Percentiles rank a stretch among this genome's conserved stretches.
These are phyloP conservation scores for Epichloe hybrida DNA, from an alignment of 2,329 filamentous ascomycete species.

Conservation along the genomic window DNA sequence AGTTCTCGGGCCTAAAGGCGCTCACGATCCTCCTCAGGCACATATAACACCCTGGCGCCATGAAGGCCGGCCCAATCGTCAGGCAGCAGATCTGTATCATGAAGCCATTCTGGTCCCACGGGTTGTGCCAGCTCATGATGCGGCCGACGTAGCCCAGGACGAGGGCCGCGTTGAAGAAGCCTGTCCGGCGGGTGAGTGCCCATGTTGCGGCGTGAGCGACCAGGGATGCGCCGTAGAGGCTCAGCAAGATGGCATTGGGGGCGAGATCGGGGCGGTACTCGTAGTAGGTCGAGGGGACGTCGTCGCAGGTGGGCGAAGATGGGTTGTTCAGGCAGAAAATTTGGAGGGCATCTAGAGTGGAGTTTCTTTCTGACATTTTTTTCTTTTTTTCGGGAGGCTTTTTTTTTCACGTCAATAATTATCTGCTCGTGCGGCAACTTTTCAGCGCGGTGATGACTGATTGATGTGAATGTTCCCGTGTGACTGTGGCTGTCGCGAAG, in stretches of 20 bases:
- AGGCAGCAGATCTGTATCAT: constrained; percentile 47
- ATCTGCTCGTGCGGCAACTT: too few relatives aligned
- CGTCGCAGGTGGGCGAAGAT: constrained; percentile 14
- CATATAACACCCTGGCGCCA: constrained; percentile 51
- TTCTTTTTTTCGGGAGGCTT: too few relatives aligned
- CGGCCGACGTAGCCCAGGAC: constrained; percentile 43
- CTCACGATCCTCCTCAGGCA: constrained; percentile 38
- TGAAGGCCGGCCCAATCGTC: constrained; percentile 51
- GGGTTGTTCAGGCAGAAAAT: constrained; percentile 18
- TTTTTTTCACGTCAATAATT: too few relatives aligned
- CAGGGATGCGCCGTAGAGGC: constrained; percentile 32
- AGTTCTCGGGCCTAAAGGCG: constrained; percentile 34
- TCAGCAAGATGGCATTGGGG: constrained; percentile 38
- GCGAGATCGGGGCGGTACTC: constrained; percentile 35
- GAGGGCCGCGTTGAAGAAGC: constrained; percentile 40
- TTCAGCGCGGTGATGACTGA: too few relatives aligned
- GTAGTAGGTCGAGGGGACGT: constrained; percentile 27
- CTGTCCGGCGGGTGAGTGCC: constrained; percentile 30
- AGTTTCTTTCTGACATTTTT: too few relatives aligned
- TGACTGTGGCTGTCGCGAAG: too few relatives aligned
- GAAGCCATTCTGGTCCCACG: constrained; percentile 34
- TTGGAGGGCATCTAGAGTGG: not conserved
- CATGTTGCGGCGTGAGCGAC: constrained; percentile 28
- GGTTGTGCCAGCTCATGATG: constrained; percentile 39
- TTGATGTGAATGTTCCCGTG: too few relatives aligned